Evolutionary conservation across 495 filamentous ascomycete genomes (phyloP).

Genomic region (Podospora sp.): DNA sequence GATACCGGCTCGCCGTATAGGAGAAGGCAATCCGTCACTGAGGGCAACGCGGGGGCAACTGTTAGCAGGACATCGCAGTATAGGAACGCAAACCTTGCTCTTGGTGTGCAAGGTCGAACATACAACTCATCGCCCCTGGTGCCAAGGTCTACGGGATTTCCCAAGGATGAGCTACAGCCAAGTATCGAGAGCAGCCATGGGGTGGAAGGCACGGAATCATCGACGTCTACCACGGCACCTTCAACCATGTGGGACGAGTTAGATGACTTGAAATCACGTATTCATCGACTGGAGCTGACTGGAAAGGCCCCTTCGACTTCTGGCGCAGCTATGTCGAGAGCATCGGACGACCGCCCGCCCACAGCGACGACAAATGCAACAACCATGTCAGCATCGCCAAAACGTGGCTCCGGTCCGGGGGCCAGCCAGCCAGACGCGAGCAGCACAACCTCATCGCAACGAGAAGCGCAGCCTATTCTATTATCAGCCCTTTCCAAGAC

Average conservation of each 20-base stretch:
- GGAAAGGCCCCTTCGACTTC: conserved; percentile 83
- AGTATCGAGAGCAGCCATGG: conserved; percentile 37
- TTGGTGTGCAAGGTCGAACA: conserved; percentile 50
- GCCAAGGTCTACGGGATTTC: conserved; percentile 47
- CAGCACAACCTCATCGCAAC: conserved; percentile 33
- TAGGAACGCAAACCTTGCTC: conserved; percentile 59
- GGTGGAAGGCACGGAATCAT: conserved; percentile 74
- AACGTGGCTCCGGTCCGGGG: conserved; percentile 57
- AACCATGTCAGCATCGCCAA: conserved; percentile 85
- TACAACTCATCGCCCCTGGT: conserved; percentile 61
- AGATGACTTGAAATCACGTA: conserved; percentile 92
- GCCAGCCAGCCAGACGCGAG: conserved; percentile 36
- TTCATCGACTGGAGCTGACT: conserved; percentile 87
- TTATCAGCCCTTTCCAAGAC: conserved; percentile 79
- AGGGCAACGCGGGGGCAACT: conserved; percentile 34
- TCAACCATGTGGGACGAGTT: conserved; percentile 98
- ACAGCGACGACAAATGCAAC: conserved; percentile 95
- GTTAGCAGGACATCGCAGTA: conserved; percentile 45
- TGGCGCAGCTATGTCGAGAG: conserved; percentile 73
- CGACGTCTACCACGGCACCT: conserved; percentile 79
- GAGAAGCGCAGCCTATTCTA: conserved; percentile 72
- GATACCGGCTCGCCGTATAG: conserved; percentile 50
- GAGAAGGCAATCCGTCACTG: conserved; percentile 44
- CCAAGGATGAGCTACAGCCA: conserved; percentile 37
- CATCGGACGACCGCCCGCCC: conserved; percentile 76